Evolutionary conservation across 1,139 yeast genomes (phyloP).

Genomic region (Diutina ranongensis): DNA sequence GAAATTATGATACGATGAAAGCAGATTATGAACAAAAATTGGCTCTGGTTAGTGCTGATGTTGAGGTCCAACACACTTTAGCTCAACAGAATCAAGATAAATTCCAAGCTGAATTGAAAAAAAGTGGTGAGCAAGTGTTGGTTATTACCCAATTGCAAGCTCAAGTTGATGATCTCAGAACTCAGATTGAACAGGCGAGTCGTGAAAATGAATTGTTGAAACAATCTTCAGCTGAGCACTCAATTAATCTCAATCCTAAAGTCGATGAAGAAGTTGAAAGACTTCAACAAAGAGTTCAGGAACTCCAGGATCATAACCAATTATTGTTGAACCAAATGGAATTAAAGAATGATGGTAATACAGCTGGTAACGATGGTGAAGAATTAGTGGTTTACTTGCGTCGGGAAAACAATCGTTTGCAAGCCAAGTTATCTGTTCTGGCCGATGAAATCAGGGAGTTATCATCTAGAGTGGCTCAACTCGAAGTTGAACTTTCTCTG

Average conservation of each 20-base stretch:
- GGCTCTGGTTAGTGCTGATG: conserved; percentile 14
- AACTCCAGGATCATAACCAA: background rate
- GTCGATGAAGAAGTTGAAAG: background rate
- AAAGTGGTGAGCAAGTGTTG: background rate
- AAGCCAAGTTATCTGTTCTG: conserved; percentile 41
- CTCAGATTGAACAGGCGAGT: background rate
- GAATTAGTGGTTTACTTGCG: conserved; percentile 56
- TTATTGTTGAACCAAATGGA: conserved; percentile 7
- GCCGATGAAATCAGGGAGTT: conserved; percentile 26
- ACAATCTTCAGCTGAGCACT: background rate
- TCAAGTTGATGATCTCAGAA: conserved; percentile 1
- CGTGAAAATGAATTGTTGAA: background rate
- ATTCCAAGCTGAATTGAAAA: background rate
- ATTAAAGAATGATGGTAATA: background rate
- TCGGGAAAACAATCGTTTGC: conserved; percentile 67
- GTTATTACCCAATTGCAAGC: background rate
- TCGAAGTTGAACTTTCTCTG: background rate
- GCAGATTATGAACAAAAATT: conserved; percentile 55
- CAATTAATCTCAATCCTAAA: too few relatives aligned
- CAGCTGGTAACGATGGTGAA: conserved; percentile 21
- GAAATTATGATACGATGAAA: conserved; percentile 40
- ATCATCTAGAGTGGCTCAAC: background rate
- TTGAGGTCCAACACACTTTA: background rate
- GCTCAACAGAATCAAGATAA: conserved; percentile 1
- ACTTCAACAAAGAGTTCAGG: background rate